Evolutionary conservation across 164 flowering plant species (phyloP), one percentile per base, ranked within the genome.

Genomic region (Vitis rupestris): DNA sequence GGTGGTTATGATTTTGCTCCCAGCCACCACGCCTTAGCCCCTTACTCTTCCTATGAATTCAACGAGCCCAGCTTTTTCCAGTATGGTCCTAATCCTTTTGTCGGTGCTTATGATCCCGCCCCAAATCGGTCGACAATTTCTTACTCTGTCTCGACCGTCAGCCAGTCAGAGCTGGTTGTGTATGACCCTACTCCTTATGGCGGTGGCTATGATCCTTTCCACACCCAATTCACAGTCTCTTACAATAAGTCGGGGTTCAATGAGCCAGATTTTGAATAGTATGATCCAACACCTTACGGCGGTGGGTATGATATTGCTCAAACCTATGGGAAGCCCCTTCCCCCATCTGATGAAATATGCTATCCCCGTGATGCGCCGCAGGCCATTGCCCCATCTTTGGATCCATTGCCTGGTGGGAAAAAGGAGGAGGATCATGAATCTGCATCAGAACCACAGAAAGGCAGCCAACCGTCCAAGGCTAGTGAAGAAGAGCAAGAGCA

Each of bases 311-410:
- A 93, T 74, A 61, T 63, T 4, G 63, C 70, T 61, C 55, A 29
- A 19, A 80, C 86, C 4, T 93, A 91, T 56, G 98, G 98, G 17
- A 75, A 79, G 50, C 89, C 98, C 23, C 90, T 91, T 52, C 82
- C 87, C 1, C 91, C 94, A 13, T 88, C 94, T 1, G 84, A 79
- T 7, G 74, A 69, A 52, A 88, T 70, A 50, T 93, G 98, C 69
- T 85, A 91, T 70, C 97, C 94, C 51, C 79, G 61, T 10, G 6
- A 37, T 83, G 88, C 1, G 2, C 14, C 0, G 50, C 60, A 3
- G 70, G 55, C 82, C 23, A 54, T n/a, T 15, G 62, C 37, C 2
- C 27, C 52, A 9, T 23, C 76, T 17, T 59, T 59, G 61, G 69
- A 76, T 54, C 49, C 71, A 27, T 31, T 75, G 0, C 78, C 82